These are phyloP conservation scores for Linum lewisii DNA, from an alignment of 345 rosid genomes.

Conservation along the genomic window DNA sequence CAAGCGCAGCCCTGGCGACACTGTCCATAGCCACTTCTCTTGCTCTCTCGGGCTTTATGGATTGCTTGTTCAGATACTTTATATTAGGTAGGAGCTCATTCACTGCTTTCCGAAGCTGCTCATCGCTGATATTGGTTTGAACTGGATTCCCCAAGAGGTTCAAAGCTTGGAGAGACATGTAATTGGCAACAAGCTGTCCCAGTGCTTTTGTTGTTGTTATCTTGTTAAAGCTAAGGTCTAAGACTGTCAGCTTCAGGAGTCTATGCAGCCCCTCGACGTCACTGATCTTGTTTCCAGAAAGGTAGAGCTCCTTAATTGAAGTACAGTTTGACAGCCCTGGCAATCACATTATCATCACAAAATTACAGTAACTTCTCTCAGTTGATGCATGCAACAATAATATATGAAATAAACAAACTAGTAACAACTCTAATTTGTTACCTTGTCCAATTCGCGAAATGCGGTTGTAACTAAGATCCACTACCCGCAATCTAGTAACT, in stretches of 20 bases:
- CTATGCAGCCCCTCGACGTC: slow-evolving; percentile 84
- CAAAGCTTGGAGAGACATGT: slow-evolving; percentile 64
- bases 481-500: slow-evolving; percentile 55
- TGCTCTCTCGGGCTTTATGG: slow-evolving; percentile 63
- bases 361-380: too few relatives aligned
- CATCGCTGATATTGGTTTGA: slow-evolving; percentile 64
- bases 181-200: slow-evolving; percentile 89
- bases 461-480: slow-evolving; percentile 89
- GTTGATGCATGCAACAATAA: too few relatives aligned
- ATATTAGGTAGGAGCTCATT: slow-evolving; percentile 75
- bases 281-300: slow-evolving; percentile 85
- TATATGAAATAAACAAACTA: too few relatives aligned
- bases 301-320: slow-evolving; percentile 75
- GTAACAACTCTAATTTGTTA: too few relatives aligned
- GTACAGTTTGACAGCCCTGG: slow-evolving; percentile 81
- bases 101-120: slow-evolving; percentile 67
- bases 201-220: slow-evolving; percentile 72
- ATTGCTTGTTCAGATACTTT: slow-evolving; percentile 73
- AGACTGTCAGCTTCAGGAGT: slow-evolving; percentile 68
- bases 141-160: slow-evolving; percentile 80
- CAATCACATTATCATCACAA: too few relatives aligned
- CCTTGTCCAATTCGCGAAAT: slow-evolving; percentile 86
- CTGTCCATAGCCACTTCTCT: slow-evolving; percentile 60
- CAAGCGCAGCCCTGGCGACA: slow-evolving; percentile 72
- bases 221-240: slow-evolving; percentile 94